phyloP scores from a whole-genome alignment of 73 alveolate species.

The Stentor coeruleus region DNA sequence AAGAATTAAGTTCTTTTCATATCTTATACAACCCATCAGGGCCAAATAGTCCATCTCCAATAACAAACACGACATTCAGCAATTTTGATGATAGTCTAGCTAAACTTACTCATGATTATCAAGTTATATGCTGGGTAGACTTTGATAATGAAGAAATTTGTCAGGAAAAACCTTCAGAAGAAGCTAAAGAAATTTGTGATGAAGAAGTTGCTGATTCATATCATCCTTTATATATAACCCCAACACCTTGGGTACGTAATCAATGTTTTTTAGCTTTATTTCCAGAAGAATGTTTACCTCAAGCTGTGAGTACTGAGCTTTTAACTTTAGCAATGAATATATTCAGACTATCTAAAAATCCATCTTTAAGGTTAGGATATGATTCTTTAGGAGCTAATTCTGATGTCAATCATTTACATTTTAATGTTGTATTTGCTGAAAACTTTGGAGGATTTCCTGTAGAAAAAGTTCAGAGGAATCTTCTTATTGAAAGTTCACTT shows the following conservation, averaged over 20 bases:
- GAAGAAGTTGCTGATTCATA: conserved; percentile 47
- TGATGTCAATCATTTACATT: conserved; percentile 60
- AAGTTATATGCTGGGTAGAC: conserved; percentile 52
- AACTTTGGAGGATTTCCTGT: conserved; percentile 47
- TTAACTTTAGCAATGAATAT: conserved; percentile 39
- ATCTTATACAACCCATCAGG: neutral
- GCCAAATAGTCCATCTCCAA: neutral
- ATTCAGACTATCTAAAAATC: conserved; percentile 41
- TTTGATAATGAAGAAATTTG: conserved; percentile 58
- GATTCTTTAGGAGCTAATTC: conserved; percentile 71
- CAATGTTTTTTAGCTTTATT: conserved; percentile 47
- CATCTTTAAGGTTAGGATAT: conserved; percentile 52
- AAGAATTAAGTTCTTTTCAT: neutral
- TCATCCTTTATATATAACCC: conserved; percentile 56
- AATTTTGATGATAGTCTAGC: conserved; percentile 1
- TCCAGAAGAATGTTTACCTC: conserved; percentile 64
- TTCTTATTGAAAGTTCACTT: conserved; percentile 37
- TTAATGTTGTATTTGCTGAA: conserved; percentile 49
- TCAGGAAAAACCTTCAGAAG: conserved; percentile 29
- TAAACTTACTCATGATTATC: neutral
- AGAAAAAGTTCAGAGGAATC: conserved; percentile 33
- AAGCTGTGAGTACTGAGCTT: conserved; percentile 56
- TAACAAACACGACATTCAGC: neutral
- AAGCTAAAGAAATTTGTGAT: conserved; percentile 41
- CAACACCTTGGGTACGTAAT: conserved; percentile 43